Base-by-base conservation (phyloP, 1,284 basidiomycete genomes). In the Calocybe gambosa region DNA sequence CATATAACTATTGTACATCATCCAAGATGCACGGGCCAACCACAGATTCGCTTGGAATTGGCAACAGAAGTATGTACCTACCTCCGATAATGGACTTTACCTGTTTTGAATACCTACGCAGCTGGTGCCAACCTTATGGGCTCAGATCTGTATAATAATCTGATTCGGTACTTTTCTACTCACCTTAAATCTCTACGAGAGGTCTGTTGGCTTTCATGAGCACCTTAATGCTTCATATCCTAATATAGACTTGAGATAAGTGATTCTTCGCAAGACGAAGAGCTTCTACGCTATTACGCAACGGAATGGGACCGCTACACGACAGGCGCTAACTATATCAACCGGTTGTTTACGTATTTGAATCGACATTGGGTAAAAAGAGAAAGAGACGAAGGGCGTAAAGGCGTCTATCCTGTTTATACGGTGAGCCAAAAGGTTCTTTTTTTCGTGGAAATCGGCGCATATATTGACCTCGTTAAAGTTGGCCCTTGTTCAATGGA, bases 401-500 rank as follows among this genome's bases (percentile, higher is more conserved):
- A 93, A 67, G 87, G 88, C 45, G 88, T 98, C 34, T 97, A 96
- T 68, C 85, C 84, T 4, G 90, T 99, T 19, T 98, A 98, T 68
- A 99, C 94, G 21, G 93, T 95, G 62, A 62, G 89, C 73, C 25
- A 23, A 36, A 18, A n/a, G 25, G 9, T 39, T 20, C 4, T 2
- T 38, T 8, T n/a, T 23, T 6, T 36, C 23, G 13, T 1, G 21
- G 3, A 3, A 9, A 34, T 18, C 15, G 41, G 28, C 45, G n/a
- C 37, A 34, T 35, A 9, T 23, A 42, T 34, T 47, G 15, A 53
- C 25, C 25, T 28, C 20, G n/a, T 2, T 23, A 19, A 56, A 96
- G 91, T 82, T 99, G 52, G 91, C 95, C 1, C 80, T 99, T 37
- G 86, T 95, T 1, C 91, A 95, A 69, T 99, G 96, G 96, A 93